Evolutionary conservation across 306 rosid genomes (phyloP), one percentile per base, ranked within the genome.

Genomic region (Fagus crenata): DNA sequence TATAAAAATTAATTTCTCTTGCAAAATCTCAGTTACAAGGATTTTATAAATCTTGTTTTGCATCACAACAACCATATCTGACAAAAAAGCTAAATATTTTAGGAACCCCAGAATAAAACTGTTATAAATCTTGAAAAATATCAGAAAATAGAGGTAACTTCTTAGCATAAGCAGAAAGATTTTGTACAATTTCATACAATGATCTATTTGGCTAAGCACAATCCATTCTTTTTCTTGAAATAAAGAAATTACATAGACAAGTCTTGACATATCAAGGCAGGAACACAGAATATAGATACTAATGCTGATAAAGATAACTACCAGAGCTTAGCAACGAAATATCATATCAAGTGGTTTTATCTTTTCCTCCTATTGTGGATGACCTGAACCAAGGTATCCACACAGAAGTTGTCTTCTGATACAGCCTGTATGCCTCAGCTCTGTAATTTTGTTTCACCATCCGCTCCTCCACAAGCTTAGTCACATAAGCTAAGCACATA

Each of bases 351-450:
- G 80, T 89, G 69, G 81, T 78, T 93, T 95, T 92, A 73, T 89
- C 77, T 85, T 87, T 89, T 31, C 71, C 85, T 40, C 71, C 88
- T 1, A 56, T 60, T 59, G 86, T 80, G 39, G 80, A 86, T 77
- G 85, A 84, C 84, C 80, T 95, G 75, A 88, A 84, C 98, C 97
- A 95, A 79, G 97, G 99, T 43, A 92, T 65, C 96, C 96, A 89
- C 43, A 88, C 93, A 0, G 97, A 95, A 53, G 98, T 95, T 41
- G 97, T 90, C 89, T 80, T 90, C 90, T 92, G 99, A 84, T 92
- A 92, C 40, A 72, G 65, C 83, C 85, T 81, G 78, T 89, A 95
- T 0, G 99, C 92, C 76, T 95, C 86, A 0, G 86, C 89, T 82
- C 96, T 85, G 80, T 87, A 79, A n/a, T 89, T 85, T 76, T 85